Base-by-base conservation (phyloP, 768 basidiomycete genomes). In the Fistulinella prunicolor region DNA sequence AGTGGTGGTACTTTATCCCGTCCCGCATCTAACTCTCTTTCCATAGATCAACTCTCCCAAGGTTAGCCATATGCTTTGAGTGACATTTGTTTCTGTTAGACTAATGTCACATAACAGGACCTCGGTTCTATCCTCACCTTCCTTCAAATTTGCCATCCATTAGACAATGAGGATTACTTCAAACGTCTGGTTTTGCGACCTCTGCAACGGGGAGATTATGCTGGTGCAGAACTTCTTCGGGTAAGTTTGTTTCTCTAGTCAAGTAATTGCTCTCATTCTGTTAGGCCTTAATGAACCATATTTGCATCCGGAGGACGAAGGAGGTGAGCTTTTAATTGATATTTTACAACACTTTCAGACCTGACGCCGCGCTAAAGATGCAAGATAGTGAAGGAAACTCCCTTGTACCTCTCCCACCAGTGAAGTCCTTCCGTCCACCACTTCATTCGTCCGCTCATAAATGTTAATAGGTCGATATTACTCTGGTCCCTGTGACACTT, bases 71-170 rank as follows among this genome's bases (percentile, higher is more conserved):
- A 19, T 24, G 37, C n/a, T 28, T 21, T 21, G 16, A 22, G 10
- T 38, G 9, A 6, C 30, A 6, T 16, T n/a, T 9, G 10, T 21
- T 41, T 22, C 12, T 22, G 26, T 34, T 8, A n/a, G n/a, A 21
- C 49, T 37, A 36, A 26, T 45, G 38, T 21, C 21, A n/a, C n/a
- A n/a, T n/a, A 44, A n/a, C 53, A 91, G 85, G 93, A 95, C 67
- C 80, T 96, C 17, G 91, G 94, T 3, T 89, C 93, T 9, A 71
- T 94, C 42, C 70, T 96, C 20, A 83, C 81, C 2, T 96, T 96
- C 70, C 75, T 95, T 29, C 78, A 73, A 61, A 82, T 95, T n/a
- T 96, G 94, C 61, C 76, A 71, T 30, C 94, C 94, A 0, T 69
- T 96, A 6, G 89, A 94, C 62, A 78, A 89, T 9, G 83, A 85